Base-by-base conservation (phyloP, 106 monocot species). In the Alisma plantagoaquatica region DNA sequence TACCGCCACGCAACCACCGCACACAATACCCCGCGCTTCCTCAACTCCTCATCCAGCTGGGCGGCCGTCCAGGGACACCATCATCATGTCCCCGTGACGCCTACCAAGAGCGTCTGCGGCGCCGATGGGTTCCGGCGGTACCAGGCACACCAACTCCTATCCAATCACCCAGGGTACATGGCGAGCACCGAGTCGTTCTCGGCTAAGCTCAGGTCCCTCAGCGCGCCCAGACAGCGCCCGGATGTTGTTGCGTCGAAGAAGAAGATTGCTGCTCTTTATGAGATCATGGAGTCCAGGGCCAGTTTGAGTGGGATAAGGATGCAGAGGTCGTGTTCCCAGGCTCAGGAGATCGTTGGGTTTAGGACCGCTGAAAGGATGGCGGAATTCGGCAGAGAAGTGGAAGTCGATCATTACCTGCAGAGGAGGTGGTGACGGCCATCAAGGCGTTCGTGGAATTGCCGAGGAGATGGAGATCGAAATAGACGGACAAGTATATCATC, bases 151-250 rank as follows among this genome's bases (percentile, higher is more conserved):
- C n/a, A n/a, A n/a, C n/a, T n/a, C 1, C 81, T 73, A 56, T 51
- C 75, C 2, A 78, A 29, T 11, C 32, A 20, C 15, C 92, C 86
- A 0, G 77, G 65, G 33, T 94, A 94, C 64, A 94, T 94, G 93
- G 45, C 64, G 14, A 87, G 63, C 67, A 94, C 93, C 9, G 75
- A 68, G 43, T 96, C 94, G 3, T 96, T 81, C 62, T 80, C 75
- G 47, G 88, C 88, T 8, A 96, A 96, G 68, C 51, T 76, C 44
- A 61, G 88, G 63, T 81, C 94, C 1, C 94, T 88, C 18, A 96
- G 88, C 64, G 75, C 88, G 20, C 87, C 88, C 27, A 84, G 65
- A 68, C 94, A 84, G 65, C 29, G 84, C 54, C 69, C 77, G n/a
- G 83, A 80, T 56, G n/a, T n/a, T n/a, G 45, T 59, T 10, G 56